Conservation (phyloP, 352 stramenopile species). For the Pythium apleroticum region DNA sequence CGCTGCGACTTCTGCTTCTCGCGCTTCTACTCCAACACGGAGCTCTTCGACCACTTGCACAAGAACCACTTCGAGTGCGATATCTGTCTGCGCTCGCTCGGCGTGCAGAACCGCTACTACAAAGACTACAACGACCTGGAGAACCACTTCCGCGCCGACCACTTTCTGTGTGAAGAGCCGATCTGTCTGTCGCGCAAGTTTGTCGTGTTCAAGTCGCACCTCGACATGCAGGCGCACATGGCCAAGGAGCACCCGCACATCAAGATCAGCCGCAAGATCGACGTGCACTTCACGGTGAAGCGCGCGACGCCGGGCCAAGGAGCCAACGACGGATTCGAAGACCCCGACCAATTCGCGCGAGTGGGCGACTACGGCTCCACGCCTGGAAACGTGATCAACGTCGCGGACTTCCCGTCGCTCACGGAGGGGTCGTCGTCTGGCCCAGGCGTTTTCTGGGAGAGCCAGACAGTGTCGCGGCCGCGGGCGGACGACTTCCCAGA, state of each 20-base stretch:
- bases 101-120: slow-evolving; percentile 90
- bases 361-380: slow-evolving; percentile 6
- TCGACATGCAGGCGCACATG: slow-evolving; percentile 87
- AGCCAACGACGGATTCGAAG: slow-evolving; percentile 42
- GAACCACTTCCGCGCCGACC: slow-evolving; percentile 88
- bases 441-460: slow-evolving; percentile 69
- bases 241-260: slow-evolving; percentile 80
- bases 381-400: slow-evolving; percentile 66
- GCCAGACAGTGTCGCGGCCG: slow-evolving; percentile 46
- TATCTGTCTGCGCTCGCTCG: slow-evolving; percentile 75
- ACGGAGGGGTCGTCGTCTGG: slow-evolving; percentile 22
- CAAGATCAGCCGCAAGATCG: slow-evolving; percentile 83
- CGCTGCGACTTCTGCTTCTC: slow-evolving; percentile 89
- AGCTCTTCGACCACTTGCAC: slow-evolving; percentile 88
- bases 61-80: slow-evolving; percentile 93
- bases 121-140: slow-evolving; percentile 91
- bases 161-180: slow-evolving; percentile 88
- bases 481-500: slow-evolving; percentile 71
- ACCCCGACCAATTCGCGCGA: slow-evolving; percentile 47
- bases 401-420: slow-evolving; percentile 84
- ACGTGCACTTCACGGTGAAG: slow-evolving; percentile 84
- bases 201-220: slow-evolving; percentile 86
- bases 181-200: slow-evolving; percentile 86
- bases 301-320: slow-evolving; percentile 38
- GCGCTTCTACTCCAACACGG: slow-evolving; percentile 83